phyloP scores from a whole-genome alignment of 352 stramenopile genomes.

The Phytophthora ramorum region DNA sequence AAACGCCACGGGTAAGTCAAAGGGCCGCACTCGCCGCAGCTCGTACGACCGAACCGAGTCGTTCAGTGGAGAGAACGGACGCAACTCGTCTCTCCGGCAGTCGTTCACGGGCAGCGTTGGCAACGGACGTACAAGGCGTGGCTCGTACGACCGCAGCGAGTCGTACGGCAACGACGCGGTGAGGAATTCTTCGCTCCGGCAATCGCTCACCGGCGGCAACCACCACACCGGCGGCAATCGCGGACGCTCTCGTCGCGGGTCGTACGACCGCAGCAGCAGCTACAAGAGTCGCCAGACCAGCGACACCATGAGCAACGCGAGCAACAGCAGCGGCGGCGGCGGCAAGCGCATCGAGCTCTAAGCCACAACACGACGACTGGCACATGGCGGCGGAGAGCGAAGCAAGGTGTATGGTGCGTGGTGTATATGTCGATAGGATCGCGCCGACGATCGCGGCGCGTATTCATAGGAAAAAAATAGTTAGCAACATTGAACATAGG shows the following conservation, averaged over 20 bases:
- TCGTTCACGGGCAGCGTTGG: constrained; percentile 43
- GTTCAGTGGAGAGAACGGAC: constrained; percentile 42
- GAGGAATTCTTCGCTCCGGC: constrained; percentile 45
- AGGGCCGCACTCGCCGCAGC: constrained; percentile 49
- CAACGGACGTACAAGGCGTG: constrained; percentile 40
- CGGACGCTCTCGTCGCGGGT: constrained; percentile 62
- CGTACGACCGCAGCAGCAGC: constrained; percentile 61
- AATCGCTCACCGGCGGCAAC: constrained; percentile 46
- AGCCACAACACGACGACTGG: constrained; percentile 28
- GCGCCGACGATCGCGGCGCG: constrained; percentile 8
- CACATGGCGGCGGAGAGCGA: constrained; percentile 26
- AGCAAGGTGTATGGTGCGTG: constrained; percentile 39
- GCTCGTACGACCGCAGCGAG: constrained; percentile 63
- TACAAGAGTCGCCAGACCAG: constrained; percentile 47
- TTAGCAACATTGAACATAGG: constrained; percentile 40
- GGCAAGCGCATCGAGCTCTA: constrained; percentile 84
- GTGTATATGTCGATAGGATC: constrained; percentile 37
- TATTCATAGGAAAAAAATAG: constrained; percentile 38
- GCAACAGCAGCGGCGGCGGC: constrained; percentile 52
- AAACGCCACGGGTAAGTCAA: constrained; percentile 41
- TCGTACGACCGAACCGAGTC: constrained; percentile 64
- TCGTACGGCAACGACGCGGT: constrained; percentile 34
- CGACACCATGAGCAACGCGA: constrained; percentile 63
- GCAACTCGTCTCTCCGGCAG: constrained; percentile 42
- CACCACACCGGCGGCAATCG: constrained; percentile 47